Conservation (phyloP, 1,139 yeast genomes). For the Hyphopichia wangnamkhiaoensis region DNA sequence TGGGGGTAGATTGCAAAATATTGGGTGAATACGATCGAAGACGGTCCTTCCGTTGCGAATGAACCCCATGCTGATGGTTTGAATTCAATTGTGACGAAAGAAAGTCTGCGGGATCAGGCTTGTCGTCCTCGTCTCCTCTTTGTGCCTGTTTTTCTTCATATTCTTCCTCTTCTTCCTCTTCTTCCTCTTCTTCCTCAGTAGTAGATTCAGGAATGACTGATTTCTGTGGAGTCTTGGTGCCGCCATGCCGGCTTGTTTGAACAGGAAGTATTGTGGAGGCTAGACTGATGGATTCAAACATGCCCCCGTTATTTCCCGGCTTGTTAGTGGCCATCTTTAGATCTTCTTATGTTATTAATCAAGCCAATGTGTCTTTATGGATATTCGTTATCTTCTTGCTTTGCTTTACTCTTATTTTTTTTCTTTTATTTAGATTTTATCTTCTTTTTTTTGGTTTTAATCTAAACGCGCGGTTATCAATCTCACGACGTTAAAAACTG, state of each 20-base stretch:
- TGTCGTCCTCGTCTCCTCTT: conserved; percentile 14
- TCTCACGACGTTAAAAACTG: background rate
- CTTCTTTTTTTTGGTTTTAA: no score
- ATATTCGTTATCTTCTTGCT: background rate
- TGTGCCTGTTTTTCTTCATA: conserved; percentile 26
- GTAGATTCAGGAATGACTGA: conserved; percentile 14
- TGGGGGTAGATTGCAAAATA: conserved; percentile 6
- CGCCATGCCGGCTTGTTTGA: no score
- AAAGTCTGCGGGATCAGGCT: conserved; percentile 32
- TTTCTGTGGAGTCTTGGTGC: background rate
- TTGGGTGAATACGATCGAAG: conserved; percentile 5
- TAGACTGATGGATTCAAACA: conserved; percentile 18
- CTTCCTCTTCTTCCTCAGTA: conserved; percentile 18
- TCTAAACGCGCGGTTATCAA: background rate
- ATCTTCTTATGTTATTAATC: no score
- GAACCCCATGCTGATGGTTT: no score
- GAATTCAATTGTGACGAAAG: no score
- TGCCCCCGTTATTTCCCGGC: no score
- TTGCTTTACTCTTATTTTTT: no score
- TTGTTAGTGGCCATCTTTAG: no score
- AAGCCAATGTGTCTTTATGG: background rate
- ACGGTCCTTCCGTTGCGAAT: no score
- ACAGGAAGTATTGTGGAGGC: conserved; percentile 14
- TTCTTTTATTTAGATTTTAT: background rate
- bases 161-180: conserved; percentile 24